Evolutionary conservation across 2,329 filamentous ascomycete species (phyloP).

Genomic region (Aureobasidium lini): DNA sequence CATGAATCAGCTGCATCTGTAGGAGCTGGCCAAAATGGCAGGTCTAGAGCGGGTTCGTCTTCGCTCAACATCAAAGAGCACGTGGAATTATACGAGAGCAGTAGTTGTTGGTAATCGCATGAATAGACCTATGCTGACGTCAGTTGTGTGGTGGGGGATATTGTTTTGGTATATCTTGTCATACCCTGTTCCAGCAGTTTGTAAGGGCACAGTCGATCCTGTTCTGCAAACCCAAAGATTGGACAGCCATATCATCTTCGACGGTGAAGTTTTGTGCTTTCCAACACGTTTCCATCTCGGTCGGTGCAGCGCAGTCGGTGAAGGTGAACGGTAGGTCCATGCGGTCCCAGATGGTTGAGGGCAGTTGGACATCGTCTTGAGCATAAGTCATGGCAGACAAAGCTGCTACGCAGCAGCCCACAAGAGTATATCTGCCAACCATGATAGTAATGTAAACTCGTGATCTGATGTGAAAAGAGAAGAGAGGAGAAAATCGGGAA

Average conservation of each 20-base stretch:
- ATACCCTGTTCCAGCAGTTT: slow-evolving; percentile 11
- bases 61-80: not conserved
- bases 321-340: not conserved
- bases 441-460: no score
- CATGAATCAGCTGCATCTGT: not conserved
- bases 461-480: no score
- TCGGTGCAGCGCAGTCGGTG: not conserved
- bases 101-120: not conserved
- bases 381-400: not conserved
- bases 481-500: no score
- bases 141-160: no score
- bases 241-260: not conserved
- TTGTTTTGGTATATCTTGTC: no score
- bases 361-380: not conserved
- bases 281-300: slow-evolving; percentile 2
- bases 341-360: not conserved
- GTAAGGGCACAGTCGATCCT: not conserved
- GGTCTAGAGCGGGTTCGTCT: not conserved
- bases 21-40: not conserved
- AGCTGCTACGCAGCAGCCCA: no score
- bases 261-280: not conserved
- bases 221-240: not conserved
- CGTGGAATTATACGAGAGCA: not conserved
- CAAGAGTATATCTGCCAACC: no score
- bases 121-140: not conserved